Evolutionary conservation across 148 eudicot species (phyloP).

Genomic region (Fagopyrum esculentum): DNA sequence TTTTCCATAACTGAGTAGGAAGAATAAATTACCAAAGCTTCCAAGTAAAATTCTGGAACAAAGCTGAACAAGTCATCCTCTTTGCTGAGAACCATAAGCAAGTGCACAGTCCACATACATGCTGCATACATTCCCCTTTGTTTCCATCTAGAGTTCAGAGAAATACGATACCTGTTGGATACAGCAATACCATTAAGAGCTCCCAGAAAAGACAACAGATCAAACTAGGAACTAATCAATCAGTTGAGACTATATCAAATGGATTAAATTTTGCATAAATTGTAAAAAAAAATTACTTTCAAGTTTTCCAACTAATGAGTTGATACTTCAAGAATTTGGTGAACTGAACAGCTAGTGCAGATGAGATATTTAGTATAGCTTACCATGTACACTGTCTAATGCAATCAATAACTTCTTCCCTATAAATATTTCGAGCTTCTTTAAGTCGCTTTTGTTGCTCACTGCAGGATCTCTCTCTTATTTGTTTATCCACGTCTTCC

Average conservation of each 20-base stretch:
- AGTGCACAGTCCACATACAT: slow-evolving; percentile 84
- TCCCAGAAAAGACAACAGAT: background rate
- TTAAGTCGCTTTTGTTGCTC: slow-evolving; percentile 84
- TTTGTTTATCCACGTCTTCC: slow-evolving; percentile 88
- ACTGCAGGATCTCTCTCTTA: slow-evolving; percentile 53
- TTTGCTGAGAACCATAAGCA: slow-evolving; percentile 88
- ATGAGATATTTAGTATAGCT: slow-evolving; percentile 6
- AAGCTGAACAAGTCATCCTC: slow-evolving; percentile 61
- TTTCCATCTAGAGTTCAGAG: slow-evolving; percentile 83
- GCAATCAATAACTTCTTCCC: slow-evolving; percentile 87
- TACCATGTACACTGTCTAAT: slow-evolving; percentile 85
- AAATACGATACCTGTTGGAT: slow-evolving; percentile 68
- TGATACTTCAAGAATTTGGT: background rate
- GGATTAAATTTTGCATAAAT: background rate
- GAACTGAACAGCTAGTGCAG: slow-evolving; percentile 3
- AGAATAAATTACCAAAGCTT: slow-evolving; percentile 56
- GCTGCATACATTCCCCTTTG: slow-evolving; percentile 94
- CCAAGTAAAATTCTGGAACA: slow-evolving; percentile 85
- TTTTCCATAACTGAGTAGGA: background rate
- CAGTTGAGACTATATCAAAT: background rate
- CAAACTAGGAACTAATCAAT: background rate
- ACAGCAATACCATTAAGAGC: background rate
- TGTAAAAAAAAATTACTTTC: background rate
- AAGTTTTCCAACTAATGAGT: background rate
- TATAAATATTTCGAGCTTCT: slow-evolving; percentile 72